These are phyloP conservation scores for Pelargonium myrrhifolium DNA, from an alignment of 441 rosid species.

Conservation along the genomic window DNA sequence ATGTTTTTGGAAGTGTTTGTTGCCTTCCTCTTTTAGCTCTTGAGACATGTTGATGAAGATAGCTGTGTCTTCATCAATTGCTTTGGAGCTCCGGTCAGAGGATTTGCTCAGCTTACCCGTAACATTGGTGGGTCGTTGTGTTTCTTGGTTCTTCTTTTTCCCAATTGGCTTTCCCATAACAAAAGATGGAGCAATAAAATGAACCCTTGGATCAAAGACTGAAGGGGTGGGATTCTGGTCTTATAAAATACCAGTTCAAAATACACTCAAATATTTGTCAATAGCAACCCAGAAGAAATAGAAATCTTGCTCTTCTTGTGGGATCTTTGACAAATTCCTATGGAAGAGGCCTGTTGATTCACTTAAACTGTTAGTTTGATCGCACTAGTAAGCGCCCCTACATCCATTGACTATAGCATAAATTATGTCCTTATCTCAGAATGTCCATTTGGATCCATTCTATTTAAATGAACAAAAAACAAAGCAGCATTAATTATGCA, in stretches of 20 bases:
- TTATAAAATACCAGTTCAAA: background rate
- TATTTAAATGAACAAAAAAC: background rate
- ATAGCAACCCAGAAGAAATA: background rate
- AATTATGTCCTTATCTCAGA: too few relatives aligned
- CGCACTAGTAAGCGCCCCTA: too few relatives aligned
- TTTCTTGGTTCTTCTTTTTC: background rate
- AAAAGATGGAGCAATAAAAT: background rate
- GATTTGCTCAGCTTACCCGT: background rate
- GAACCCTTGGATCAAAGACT: background rate
- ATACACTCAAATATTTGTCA: background rate
- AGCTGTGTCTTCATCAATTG: conserved; percentile 33
- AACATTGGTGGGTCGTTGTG: background rate
- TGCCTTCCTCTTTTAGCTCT: conserved; percentile 55
- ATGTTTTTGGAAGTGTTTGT: conserved; percentile 51
- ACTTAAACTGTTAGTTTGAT: background rate
- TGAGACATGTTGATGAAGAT: conserved; percentile 43
- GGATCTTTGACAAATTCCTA: background rate
- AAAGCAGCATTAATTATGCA: background rate
- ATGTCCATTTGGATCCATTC: too few relatives aligned
- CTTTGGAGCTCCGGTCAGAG: conserved; percentile 16
- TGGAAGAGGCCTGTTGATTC: background rate
- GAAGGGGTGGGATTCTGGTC: background rate
- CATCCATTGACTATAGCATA: background rate
- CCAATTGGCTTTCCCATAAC: conserved; percentile 2
- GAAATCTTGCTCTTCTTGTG: background rate